Conservation (phyloP, 73 alveolate genomes). For the Symbiodinium pilosum region DNA sequence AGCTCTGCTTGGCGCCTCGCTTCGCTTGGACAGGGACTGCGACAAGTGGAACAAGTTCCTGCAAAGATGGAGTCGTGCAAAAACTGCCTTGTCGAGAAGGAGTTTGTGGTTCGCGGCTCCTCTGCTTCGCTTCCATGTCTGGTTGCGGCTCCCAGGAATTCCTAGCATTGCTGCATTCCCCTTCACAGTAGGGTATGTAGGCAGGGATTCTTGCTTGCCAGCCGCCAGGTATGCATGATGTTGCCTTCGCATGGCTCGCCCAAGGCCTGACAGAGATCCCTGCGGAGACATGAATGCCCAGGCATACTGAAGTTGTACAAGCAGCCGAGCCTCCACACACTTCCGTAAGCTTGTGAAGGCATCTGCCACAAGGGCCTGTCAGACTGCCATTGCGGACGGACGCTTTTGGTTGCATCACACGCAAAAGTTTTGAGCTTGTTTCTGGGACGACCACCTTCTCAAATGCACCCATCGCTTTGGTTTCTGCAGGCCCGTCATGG, state of each 20-base stretch:
- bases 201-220: no score
- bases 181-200: no score
- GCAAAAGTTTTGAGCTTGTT: no score
- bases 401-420: not conserved
- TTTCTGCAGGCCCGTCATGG: not conserved
- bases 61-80: no score
- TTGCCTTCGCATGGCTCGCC: slow-evolving; percentile 91
- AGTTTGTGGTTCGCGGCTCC: slow-evolving; percentile 5
- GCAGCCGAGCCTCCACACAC: slow-evolving; percentile 35
- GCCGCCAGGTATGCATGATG: slow-evolving; percentile 91
- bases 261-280: slow-evolving; percentile 14
- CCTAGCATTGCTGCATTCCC: no score
- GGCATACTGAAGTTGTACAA: not conserved
- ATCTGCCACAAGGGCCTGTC: slow-evolving; percentile 29
- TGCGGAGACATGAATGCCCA: not conserved
- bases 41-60: slow-evolving; percentile 61
- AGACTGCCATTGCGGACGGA: not conserved
- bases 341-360: slow-evolving; percentile 19
- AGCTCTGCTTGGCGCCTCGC: not conserved
- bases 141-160: slow-evolving; percentile 60
- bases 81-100: no score
- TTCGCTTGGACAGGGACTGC: not conserved
- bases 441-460: no score
- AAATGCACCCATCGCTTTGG: not conserved
- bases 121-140: slow-evolving; percentile 75